Base-by-base conservation (phyloP, 2,329 filamentous ascomycete species). In the Arachnopeziza araneosa region DNA sequence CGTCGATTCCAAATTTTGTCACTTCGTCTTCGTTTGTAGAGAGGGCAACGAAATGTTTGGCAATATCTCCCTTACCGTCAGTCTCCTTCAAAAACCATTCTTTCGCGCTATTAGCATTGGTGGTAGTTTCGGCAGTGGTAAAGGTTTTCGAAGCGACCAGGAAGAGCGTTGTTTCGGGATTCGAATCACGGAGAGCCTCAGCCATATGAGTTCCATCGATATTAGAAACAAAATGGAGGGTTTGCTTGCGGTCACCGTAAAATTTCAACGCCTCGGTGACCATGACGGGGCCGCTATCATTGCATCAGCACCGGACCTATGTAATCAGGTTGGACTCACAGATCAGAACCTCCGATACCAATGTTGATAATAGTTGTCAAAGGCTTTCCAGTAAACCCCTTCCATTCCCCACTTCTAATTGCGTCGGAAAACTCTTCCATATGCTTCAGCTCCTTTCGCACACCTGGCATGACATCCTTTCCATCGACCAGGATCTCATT, bases 341-440 rank as follows among this genome's bases (percentile, higher is more conserved):
- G 89, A 75, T 99, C 95, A 61, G 95, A 98, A 67, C 95, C 95
- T 76, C 95, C 95, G 75, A 99, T 99, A 73, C 95, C 95, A 73
- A 99, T 86, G 78, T 99, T 99, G 84, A 99, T 79, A 71, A 99
- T 93, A 76, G 87, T 98, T 70, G 93, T 91, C 68, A 99, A 89
- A 81, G 92, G 91, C 89, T 98, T 98, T 76, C 95, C 95, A 49
- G 92, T 95, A 80, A 86, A 97, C 60, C 95, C 95, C 80, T 93
- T 97, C 95, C 95, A 99, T 75, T 92, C 85, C 66, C 95, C 95
- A 74, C 90, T 96, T 73, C 95, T 86, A 60, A 99, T 88, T 78
- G 96, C 89, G 79, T 96, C 91, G 52, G 90, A 93, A 79, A 99
- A 99, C 78, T 95, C 91, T 83, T 96, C 96, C 89, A 99, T 98